A percentile compares a stretch with the other conserved stretches of the same genome.
Conservation (phyloP, 805 yeast genomes). For the Wickerhamomyces alni region DNA sequence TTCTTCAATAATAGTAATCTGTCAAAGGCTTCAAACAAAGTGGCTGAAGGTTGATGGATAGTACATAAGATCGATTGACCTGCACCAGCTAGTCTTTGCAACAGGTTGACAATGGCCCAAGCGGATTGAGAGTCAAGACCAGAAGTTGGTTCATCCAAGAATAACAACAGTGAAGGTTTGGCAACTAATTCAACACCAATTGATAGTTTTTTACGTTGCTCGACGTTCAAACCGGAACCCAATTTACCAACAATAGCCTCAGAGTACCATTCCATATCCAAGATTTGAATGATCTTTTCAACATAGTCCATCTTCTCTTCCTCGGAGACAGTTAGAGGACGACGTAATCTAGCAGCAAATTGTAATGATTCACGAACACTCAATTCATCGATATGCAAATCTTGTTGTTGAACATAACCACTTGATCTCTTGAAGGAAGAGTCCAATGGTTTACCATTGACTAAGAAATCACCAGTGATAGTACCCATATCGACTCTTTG, state of each 20-base stretch:
- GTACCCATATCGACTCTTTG: constrained; percentile 51
- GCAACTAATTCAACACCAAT: constrained; percentile 1
- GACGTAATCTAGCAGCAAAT: constrained; percentile 1
- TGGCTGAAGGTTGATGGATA: constrained; percentile 25
- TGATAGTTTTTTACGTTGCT: constrained; percentile 1
- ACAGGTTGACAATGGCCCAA: constrained; percentile 31
- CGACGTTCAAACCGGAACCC: constrained; percentile 1
- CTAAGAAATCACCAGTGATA: constrained; percentile 8
- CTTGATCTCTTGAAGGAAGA: neutral
- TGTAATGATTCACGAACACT: constrained; percentile 1
- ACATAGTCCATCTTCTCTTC: neutral
- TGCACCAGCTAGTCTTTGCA: constrained; percentile 24
- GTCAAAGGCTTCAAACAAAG: constrained; percentile 9
- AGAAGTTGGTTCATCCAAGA: constrained; percentile 1
- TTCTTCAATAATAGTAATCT: constrained; percentile 39
- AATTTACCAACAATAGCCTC: constrained; percentile 1
- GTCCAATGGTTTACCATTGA: neutral
- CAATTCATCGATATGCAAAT: neutral
- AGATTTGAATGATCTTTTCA: constrained; percentile 1
- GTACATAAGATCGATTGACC: constrained; percentile 23
- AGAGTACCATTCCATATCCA: neutral
- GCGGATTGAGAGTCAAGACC: constrained; percentile 1
- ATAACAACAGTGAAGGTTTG: neutral
- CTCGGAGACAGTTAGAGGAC: neutral
- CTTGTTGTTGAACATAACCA: constrained; percentile 2